Evolutionary conservation across 2,329 filamentous ascomycete genomes (phyloP), one percentile per base, ranked within the genome.

Genomic region (Cordyceps javanica): DNA sequence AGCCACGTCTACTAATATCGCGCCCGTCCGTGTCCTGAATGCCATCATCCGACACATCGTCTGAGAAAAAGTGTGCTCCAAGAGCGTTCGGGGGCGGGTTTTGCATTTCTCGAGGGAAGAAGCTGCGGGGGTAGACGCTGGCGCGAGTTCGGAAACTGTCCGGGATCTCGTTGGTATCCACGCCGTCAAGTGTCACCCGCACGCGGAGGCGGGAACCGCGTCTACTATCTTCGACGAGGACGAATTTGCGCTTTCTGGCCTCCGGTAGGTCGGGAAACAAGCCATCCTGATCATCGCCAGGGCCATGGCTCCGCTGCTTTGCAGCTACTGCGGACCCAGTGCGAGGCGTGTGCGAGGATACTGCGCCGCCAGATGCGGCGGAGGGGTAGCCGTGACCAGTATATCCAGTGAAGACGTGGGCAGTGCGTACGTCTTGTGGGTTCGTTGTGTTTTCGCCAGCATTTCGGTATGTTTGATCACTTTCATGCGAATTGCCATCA

Each of bases 81-180:
- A 87, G 87, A 1, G 89, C 86, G 55, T 85, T 89, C 0, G 89
- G 87, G 13, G 90, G 88, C 8, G 89, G 89, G 60, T 86, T 89
- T 68, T 93, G 90, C 91, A 96, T 96, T 74, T 97, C 91, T 44
- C 91, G 85, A 1, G 92, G 90, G 69, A 94, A 96, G 74, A 93
- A 97, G 58, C 90, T 92, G 49, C 91, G 88, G 9, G 92, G 93
- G 67, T 87, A 97, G 2, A 97, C 92, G 10, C 90, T 91, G 66
- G 93, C 93, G 57, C 83, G 85, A 74, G 91, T 91, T 63, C 93
- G 89, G 76, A 96, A 97, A 16, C 90, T 94, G 71, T 97, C 93
- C 1, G 93, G 93, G 68, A 97, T 96, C 73, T 97, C 93, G 67
- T 92, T 88, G 76, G 94, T 95, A 70, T 97, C 89, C 65, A 97